phyloP scores from a whole-genome alignment of 2,329 filamentous ascomycete species.

The Trichoderma cornu-damae region DNA sequence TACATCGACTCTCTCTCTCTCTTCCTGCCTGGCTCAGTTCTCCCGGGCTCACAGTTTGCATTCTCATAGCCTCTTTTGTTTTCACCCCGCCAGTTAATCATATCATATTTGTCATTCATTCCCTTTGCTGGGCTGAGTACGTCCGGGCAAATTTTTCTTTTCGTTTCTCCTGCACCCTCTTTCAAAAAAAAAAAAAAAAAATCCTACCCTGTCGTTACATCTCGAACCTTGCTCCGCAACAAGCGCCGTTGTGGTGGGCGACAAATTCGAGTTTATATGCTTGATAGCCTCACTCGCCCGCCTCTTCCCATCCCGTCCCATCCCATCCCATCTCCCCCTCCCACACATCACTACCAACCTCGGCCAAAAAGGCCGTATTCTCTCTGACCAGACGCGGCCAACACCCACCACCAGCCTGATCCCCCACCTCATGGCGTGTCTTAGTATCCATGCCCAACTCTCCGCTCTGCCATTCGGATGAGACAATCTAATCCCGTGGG shows the following conservation, averaged over 20 bases:
- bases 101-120: too few relatives aligned
- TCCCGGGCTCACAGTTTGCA: not conserved
- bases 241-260: not conserved
- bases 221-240: slow-evolving; percentile 11
- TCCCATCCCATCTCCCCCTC: slow-evolving; percentile 7
- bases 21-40: slow-evolving; percentile 8
- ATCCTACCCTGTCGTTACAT: slow-evolving; percentile 14
- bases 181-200: too few relatives aligned
- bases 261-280: slow-evolving; percentile 21
- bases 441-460: slow-evolving; percentile 19
- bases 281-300: slow-evolving; percentile 23
- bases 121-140: slow-evolving; percentile 22
- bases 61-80: slow-evolving; percentile 12
- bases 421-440: slow-evolving; percentile 16
- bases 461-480: slow-evolving; percentile 9
- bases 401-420: slow-evolving; percentile 20
- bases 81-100: slow-evolving; percentile 7
- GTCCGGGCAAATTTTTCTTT: slow-evolving; percentile 21
- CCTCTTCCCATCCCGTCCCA: too few relatives aligned
- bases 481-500: slow-evolving; percentile 4
- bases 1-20: slow-evolving; percentile 27
- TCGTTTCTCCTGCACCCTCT: slow-evolving; percentile 2
- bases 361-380: slow-evolving; percentile 16
- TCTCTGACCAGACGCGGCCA: slow-evolving; percentile 20
- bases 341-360: slow-evolving; percentile 16